Conservation (phyloP, 805 yeast species). For the Yamadazyma sp. region DNA sequence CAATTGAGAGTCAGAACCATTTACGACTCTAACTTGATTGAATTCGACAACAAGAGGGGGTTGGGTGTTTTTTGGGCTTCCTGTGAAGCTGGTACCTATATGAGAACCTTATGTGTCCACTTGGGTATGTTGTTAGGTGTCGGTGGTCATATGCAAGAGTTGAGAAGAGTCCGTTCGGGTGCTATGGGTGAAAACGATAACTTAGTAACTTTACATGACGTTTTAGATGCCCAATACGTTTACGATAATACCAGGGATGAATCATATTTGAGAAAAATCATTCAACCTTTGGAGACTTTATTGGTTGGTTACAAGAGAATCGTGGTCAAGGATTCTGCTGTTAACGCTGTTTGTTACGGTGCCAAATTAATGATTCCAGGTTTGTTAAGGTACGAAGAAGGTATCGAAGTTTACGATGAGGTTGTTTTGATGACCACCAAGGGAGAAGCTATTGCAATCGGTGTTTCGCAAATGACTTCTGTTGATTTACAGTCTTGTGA, state of each 20-base stretch:
- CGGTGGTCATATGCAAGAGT: conserved; percentile 99
- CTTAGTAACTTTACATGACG: conserved; percentile 95
- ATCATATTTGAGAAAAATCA: conserved; percentile 87
- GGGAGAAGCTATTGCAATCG: conserved; percentile 99
- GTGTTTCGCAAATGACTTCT: conserved; percentile 98
- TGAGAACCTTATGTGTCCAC: conserved; percentile 99
- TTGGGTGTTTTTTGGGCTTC: conserved; percentile 99
- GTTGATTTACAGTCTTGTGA: conserved; percentile 96
- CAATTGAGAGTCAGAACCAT: conserved; percentile 97
- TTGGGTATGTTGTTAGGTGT: conserved; percentile 97
- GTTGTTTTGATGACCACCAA: conserved; percentile 97
- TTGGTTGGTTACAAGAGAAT: conserved; percentile 95
- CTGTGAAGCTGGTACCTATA: conserved; percentile 99
- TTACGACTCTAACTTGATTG: conserved; percentile 92
- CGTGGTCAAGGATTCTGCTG: conserved; percentile 92
- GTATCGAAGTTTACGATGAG: conserved; percentile 95
- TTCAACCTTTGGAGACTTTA: conserved; percentile 92
- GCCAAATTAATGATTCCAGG: conserved; percentile 99
- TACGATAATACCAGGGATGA: conserved; percentile 98
- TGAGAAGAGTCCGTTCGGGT: conserved; percentile 98
- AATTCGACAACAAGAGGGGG: conserved; percentile 95
- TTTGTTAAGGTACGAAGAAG: conserved; percentile 93
- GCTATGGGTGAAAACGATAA: conserved; percentile 88
- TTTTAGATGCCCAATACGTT: conserved; percentile 96
- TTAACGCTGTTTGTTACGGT: conserved; percentile 97